These are phyloP conservation scores for Fraxinus angustifolia DNA, from an alignment of 305 asterid species.

Conservation along the genomic window DNA sequence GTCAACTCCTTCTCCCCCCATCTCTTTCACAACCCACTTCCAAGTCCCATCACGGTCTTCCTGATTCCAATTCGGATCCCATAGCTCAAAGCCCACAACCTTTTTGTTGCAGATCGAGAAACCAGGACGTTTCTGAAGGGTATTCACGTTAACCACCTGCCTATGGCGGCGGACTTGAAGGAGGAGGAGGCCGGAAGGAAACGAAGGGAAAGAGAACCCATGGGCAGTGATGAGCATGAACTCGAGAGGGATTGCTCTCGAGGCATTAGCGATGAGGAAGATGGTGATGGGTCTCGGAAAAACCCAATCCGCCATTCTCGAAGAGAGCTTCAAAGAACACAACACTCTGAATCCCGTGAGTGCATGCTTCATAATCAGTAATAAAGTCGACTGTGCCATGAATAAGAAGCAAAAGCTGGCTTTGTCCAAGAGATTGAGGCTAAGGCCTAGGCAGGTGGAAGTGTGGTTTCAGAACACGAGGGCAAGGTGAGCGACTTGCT, in stretches of 20 bases:
- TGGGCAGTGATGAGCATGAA: constrained; percentile 50
- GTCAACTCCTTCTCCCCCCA: constrained; percentile 59
- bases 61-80: constrained; percentile 33
- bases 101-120: constrained; percentile 48
- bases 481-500: constrained; percentile 54
- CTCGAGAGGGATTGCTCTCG: constrained; percentile 52
- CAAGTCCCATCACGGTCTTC: constrained; percentile 62
- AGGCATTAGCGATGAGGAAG: constrained; percentile 78
- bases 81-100: not conserved
- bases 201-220: constrained; percentile 57
- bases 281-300: constrained; percentile 65
- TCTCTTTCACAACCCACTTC: constrained; percentile 51
- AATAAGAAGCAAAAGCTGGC: constrained; percentile 69
- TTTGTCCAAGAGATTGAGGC: constrained; percentile 64
- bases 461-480: constrained; percentile 92
- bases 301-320: constrained; percentile 81
- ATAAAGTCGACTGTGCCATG: not conserved
- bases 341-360: constrained; percentile 78
- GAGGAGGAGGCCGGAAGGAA: constrained; percentile 71
- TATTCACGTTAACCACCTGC: constrained; percentile 67
- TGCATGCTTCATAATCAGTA: not conserved
- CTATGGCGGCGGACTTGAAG: constrained; percentile 35
- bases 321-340: constrained; percentile 90
- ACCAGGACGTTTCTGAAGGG: constrained; percentile 54
- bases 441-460: constrained; percentile 89